Base-by-base conservation (phyloP, 208 protist genomes). In the Borovskyia barvae region DNA sequence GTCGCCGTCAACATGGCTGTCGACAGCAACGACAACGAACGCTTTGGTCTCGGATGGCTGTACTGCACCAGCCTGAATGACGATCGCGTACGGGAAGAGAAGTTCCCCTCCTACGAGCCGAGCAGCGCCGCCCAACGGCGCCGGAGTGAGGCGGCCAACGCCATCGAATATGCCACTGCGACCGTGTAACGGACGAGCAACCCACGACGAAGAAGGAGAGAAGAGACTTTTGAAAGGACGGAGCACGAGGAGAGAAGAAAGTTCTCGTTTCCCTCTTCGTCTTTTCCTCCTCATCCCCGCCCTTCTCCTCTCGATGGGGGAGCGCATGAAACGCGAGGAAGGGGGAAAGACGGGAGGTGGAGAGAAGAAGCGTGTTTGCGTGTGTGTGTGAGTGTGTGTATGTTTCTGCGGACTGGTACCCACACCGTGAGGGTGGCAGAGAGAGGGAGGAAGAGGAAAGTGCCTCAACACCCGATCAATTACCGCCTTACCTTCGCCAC, bases 41-140 rank as follows among this genome's bases (percentile, higher is more conserved):
- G 68, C 24, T 90, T 94, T 53, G 87, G 87, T 4, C 84, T 94
- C 8, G 62, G 77, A 24, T 94, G 87, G 87, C 25, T 92, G 22
- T 73, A 88, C 58, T 76, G 62, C 56, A 68, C 79, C 2, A 51
- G 62, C 5, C 40, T 92, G 11, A 72, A 90, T 46, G 74, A 87
- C 41, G 87, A 91, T 35, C 56, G 63, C 24, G 64, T 78, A 32
- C 74, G 87, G 2, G 87, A 94, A 64, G 70, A 78, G 56, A 85
- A 85, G 73, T 92, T 87, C 64, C 87, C 87, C 0, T 57, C 81
- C 9, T 83, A 94, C 48, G 80, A 90, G 62, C 87, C 87, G 9
- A 55, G 51, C 46, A 86, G 75, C 45, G 59, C 48, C 11, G 71
- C 76, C 28, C 80, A 94, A 73, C 77, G 71, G 35, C 82, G 82